These are phyloP conservation scores for Lolium perenne DNA, from an alignment of 176 grass and related monocot species.

Conservation along the genomic window DNA sequence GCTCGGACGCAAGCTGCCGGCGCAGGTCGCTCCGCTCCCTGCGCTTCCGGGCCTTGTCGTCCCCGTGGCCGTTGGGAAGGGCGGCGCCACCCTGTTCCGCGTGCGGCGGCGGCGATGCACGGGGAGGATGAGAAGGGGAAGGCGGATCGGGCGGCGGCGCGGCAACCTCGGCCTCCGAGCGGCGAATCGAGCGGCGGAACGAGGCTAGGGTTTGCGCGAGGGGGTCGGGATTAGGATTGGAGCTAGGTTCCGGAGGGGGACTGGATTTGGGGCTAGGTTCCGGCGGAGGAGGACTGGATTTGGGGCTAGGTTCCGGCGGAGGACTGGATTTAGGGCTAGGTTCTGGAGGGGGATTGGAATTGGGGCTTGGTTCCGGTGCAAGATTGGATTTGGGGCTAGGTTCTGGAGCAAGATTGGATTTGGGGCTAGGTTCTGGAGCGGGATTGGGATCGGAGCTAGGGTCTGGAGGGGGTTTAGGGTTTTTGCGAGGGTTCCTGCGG, in stretches of 20 bases:
- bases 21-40: constrained; percentile 66
- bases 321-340: constrained; percentile 33
- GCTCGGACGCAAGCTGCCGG: constrained; percentile 60
- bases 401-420: neutral
- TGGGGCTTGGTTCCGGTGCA: neutral
- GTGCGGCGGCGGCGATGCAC: neutral
- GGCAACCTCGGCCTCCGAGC: constrained; percentile 16
- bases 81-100: constrained; percentile 7
- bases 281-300: constrained; percentile 35
- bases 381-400: constrained; percentile 21
- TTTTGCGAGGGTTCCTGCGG: constrained; percentile 72
- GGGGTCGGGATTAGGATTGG: constrained; percentile 31
- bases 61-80: constrained; percentile 52
- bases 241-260: neutral
- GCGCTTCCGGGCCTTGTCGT: constrained; percentile 48
- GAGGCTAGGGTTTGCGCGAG: constrained; percentile 54
- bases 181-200: constrained; percentile 38
- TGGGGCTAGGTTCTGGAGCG: constrained; percentile 19
- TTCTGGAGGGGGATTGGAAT: constrained; percentile 40
- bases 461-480: constrained; percentile 54
- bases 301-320: neutral
- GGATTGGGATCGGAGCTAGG: constrained; percentile 40
- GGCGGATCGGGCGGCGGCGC: constrained; percentile 26
- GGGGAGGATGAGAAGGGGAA: constrained; percentile 1
- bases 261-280: constrained; percentile 21